Evolutionary conservation across 2,329 filamentous ascomycete genomes (phyloP), one percentile per base, ranked within the genome.

Genomic region (Phaeophleospora eucalypticola): DNA sequence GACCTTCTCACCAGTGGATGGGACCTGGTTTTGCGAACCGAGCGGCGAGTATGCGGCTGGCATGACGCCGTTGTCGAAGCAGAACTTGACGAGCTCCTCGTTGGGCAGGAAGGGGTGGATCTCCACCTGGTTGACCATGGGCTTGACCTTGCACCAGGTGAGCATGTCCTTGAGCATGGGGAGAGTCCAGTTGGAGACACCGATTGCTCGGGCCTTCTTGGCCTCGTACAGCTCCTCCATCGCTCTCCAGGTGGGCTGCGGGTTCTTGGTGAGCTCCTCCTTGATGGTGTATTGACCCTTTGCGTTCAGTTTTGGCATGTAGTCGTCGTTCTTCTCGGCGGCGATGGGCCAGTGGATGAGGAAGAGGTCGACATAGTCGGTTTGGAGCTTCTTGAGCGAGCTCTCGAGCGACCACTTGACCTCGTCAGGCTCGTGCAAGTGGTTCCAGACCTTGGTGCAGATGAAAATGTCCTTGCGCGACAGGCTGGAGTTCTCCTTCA

Each of bases 1-100:
- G 48, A 82, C 78, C 58, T 78, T 83, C 72, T 87, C 83, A 56
- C 83, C 83, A 6, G 81, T 84, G 51, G 67, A 79, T 43, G 82
- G 82, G 16, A 85, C 79, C 68, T 85, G 82, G 71, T 84, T 82
- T 68, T 86, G 82, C 16, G 80, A 83, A 34, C 82, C 82, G 4
- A 87, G 70, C 1, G 81, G 78, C 0, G 61, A 73, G 68, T 79
- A 81, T 1, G 77, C 78, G 37, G 70, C 65, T 32, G 74, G 70
- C 43, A 79, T 56, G 56, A 87, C 85, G 45, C 71, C 66, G 58
- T 83, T 69, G 59, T 76, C 65, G 56, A 73, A 73, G 64, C 77
- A 77, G 67, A 78, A 86, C 14, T 71, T 66, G 24, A 86, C 45
- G 10, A 86, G 70, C 48, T 75, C 71, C 4, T 72, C 73, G 63